Base-by-base conservation (phyloP, 805 yeast species). In the Kodamaea laetipori region DNA sequence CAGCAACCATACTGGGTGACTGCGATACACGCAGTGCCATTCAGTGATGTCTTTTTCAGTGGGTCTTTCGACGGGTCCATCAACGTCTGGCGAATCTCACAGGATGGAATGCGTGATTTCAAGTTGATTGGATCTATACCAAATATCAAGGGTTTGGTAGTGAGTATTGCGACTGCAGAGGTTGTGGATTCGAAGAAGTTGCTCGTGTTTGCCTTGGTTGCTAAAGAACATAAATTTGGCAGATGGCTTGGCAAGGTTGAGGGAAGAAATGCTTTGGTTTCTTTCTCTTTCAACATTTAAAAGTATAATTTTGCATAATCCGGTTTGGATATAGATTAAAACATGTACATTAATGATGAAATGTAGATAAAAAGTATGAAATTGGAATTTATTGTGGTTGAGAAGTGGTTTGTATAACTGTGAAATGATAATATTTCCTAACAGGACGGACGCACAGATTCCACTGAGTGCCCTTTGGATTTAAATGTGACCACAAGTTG, bases 21-120 rank as follows among this genome's bases (percentile, higher is more conserved):
- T 0, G 73, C 90, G 1, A 62, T 92, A 7, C 74, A 82, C 54
- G 88, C 96, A 0, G 69, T 92, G 16, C 97, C 98, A 12, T 92
- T 80, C 61, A 77, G 90, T 9, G 90, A 94, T 58, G 63, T 88
- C 4, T 88, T 94, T 57, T 69, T 92, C 34, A 80, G 89, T 9
- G 99, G 99, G 1, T 90, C 98, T 2, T 86, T 88, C 83, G 77
- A 81, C 57, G 97, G 98, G 3, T 61, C 72, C 6, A 63, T 94
- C 43, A 80, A 77, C 47, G 74, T 89, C 36, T 94, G 98, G 98
- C 78, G 79, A 57, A 61, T 92, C 19, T 77, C 75, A 39, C 52
- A 51, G 16, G 82, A 78, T 39, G 82, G 79, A 40, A 58, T 83
- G 54, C 77, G 95, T 54, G 67, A 72, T 25, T 84, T 92, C 60